Percentiles rank a stretch among this genome's conserved stretches.
phyloP scores from a whole-genome alignment of 306 rosid species.

The Rubus idaeus region DNA sequence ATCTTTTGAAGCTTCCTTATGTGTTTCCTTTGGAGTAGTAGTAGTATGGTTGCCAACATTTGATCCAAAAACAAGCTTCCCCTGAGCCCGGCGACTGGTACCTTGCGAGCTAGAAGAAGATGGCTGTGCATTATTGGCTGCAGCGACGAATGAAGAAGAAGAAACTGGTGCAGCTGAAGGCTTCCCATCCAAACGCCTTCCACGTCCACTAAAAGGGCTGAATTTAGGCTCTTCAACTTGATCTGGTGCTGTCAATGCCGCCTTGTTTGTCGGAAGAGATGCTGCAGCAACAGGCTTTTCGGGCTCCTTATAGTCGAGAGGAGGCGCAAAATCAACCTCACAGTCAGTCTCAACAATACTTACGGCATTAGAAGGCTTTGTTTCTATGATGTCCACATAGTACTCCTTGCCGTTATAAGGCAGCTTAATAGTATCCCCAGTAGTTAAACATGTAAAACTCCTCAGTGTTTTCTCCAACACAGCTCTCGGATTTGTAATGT shows the following conservation, averaged over 20 bases:
- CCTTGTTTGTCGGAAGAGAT: neutral
- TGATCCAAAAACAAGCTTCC: conserved; percentile 91
- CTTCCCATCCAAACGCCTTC: conserved; percentile 94
- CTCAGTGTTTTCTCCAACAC: conserved; percentile 11
- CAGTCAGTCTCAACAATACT: conserved; percentile 15
- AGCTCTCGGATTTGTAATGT: conserved; percentile 11
- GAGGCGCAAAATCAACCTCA: neutral
- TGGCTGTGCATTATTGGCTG: conserved; percentile 30
- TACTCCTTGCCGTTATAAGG: neutral
- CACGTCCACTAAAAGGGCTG: conserved; percentile 79
- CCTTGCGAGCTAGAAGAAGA: conserved; percentile 63
- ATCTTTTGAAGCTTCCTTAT: conserved; percentile 63
- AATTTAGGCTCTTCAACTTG: conserved; percentile 75
- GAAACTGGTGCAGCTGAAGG: conserved; percentile 53
- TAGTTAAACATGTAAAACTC: conserved; percentile 14
- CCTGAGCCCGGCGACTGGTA: conserved; percentile 59
- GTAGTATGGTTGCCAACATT: conserved; percentile 42
- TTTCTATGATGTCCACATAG: conserved; percentile 6
- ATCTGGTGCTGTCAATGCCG: neutral
- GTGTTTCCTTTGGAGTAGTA: conserved; percentile 37
- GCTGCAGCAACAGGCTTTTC: neutral
- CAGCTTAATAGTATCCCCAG: conserved; percentile 17
- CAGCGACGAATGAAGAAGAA: conserved; percentile 17
- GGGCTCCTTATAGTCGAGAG: neutral
- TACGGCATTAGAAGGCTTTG: conserved; percentile 4